phyloP scores from a whole-genome alignment of 768 basidiomycete genomes.

The Boletus sp. region DNA sequence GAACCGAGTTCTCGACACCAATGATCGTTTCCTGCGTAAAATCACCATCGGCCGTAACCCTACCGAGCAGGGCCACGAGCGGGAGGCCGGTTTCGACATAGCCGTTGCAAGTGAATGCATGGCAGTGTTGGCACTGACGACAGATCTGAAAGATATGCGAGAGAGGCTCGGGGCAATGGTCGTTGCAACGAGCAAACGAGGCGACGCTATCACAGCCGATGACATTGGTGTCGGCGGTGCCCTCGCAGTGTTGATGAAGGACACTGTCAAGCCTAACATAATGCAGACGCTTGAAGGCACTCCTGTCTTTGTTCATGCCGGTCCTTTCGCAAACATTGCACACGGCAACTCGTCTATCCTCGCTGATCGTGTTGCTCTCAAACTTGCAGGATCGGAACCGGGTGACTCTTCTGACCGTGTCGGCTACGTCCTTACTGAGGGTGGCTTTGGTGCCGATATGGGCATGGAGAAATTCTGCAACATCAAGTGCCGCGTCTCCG shows the following conservation, averaged over 20 bases:
- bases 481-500: conserved; percentile 95
- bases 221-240: conserved; percentile 95
- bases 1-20: conserved; percentile 96
- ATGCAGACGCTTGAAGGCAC: conserved; percentile 99
- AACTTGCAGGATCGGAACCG: conserved; percentile 92
- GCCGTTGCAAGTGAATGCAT: conserved; percentile 97
- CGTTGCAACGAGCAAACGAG: conserved; percentile 87
- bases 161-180: conserved; percentile 95
- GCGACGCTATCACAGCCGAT: conserved; percentile 92
- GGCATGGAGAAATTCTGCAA: conserved; percentile 99
- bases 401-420: conserved; percentile 79
- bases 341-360: conserved; percentile 98
- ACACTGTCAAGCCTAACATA: conserved; percentile 97
- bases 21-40: conserved; percentile 95
- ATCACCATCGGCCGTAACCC: conserved; percentile 88
- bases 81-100: conserved; percentile 94
- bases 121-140: conserved; percentile 94
- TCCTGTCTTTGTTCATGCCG: conserved; percentile 98
- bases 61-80: conserved; percentile 87
- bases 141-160: conserved; percentile 86
- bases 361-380: conserved; percentile 95
- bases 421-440: conserved; percentile 97
- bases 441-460: conserved; percentile 98
- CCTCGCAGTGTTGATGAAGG: conserved; percentile 95
- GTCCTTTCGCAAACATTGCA: conserved; percentile 98